A percentile compares a stretch with the other conserved stretches of the same genome.
Conservation (phyloP, 495 filamentous ascomycete species). For the Cairneyella variabilis region DNA sequence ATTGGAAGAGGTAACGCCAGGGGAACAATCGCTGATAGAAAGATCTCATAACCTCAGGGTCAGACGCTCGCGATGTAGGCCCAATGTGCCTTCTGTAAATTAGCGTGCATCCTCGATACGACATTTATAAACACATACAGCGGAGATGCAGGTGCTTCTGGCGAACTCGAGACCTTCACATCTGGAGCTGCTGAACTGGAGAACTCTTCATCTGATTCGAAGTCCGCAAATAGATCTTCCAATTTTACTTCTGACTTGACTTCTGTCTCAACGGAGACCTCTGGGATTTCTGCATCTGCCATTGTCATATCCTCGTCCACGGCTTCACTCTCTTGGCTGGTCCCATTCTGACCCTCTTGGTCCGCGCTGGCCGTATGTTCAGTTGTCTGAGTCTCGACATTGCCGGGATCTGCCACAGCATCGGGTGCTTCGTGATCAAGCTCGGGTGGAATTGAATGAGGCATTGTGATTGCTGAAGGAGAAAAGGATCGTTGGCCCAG, state of each 20-base stretch:
- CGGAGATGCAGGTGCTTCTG: conserved; percentile 34
- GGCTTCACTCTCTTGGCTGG: conserved; percentile 12
- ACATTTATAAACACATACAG: conserved; percentile 31
- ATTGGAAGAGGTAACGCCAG: conserved; percentile 93
- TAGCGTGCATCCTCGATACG: not conserved
- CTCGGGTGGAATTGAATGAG: conserved; percentile 46
- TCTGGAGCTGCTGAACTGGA: conserved; percentile 49
- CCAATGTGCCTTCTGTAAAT: conserved; percentile 20
- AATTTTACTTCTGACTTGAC: conserved; percentile 49
- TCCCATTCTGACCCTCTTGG: not conserved
- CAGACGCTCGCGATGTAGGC: conserved; percentile 41
- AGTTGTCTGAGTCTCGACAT: conserved; percentile 21
- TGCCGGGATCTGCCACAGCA: conserved; percentile 23
- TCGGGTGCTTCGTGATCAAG: conserved; percentile 25
- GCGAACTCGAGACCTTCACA: conserved; percentile 40
- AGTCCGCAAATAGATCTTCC: conserved; percentile 76
- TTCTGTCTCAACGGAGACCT: conserved; percentile 27
- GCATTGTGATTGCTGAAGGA: conserved; percentile 34
- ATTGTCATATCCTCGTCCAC: conserved; percentile 29
- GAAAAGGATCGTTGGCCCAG: not conserved
- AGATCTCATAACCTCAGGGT: conserved; percentile 77
- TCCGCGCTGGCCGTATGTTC: conserved; percentile 9
- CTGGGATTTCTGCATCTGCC: conserved; percentile 28
- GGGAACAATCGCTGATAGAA: conserved; percentile 98
- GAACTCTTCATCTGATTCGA: conserved; percentile 77